Percentiles rank a stretch among this genome's conserved stretches.
phyloP scores from a whole-genome alignment of 2,329 filamentous ascomycete genomes.

The Coleophoma cylindrospora region DNA sequence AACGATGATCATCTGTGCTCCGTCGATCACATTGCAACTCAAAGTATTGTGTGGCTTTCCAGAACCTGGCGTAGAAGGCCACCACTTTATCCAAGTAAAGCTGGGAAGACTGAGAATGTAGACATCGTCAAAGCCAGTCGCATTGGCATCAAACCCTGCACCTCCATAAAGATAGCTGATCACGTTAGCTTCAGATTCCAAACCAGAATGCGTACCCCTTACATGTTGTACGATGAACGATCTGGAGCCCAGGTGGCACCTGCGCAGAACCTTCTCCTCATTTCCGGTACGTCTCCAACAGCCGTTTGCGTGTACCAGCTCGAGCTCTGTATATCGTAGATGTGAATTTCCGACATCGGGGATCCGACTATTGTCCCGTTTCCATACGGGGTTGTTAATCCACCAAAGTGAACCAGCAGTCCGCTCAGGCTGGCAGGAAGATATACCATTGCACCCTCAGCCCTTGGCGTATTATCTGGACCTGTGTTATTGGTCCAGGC shows the following conservation, averaged over 20 bases:
- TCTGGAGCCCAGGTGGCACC: slow-evolving; percentile 55
- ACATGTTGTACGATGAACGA: slow-evolving; percentile 61
- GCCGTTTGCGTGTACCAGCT: slow-evolving; percentile 58
- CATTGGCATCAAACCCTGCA: slow-evolving; percentile 38
- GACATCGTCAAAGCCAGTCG: slow-evolving; percentile 53
- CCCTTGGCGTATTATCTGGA: slow-evolving; percentile 46
- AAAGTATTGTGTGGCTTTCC: slow-evolving; percentile 47
- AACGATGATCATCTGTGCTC: slow-evolving; percentile 57
- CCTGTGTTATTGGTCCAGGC: slow-evolving; percentile 48
- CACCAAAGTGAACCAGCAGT: slow-evolving; percentile 58
- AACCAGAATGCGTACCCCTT: slow-evolving; percentile 19
- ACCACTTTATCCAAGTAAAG: slow-evolving; percentile 57
- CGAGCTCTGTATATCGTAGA: slow-evolving; percentile 55
- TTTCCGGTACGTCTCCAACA: slow-evolving; percentile 43
- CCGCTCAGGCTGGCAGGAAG: slow-evolving; percentile 55
- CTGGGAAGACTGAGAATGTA: slow-evolving; percentile 58
- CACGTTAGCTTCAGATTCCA: slow-evolving; percentile 4
- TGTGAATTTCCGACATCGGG: slow-evolving; percentile 44
- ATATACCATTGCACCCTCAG: slow-evolving; percentile 56
- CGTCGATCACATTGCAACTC: slow-evolving; percentile 51
- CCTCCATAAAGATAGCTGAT: slow-evolving; percentile 58
- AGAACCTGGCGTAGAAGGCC: slow-evolving; percentile 29
- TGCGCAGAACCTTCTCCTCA: slow-evolving; percentile 55
- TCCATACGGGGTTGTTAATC: slow-evolving; percentile 40
- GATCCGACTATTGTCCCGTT: slow-evolving; percentile 39